Conservation (phyloP, 768 basidiomycete species). For the Cystofilobasidium capitatum region DNA sequence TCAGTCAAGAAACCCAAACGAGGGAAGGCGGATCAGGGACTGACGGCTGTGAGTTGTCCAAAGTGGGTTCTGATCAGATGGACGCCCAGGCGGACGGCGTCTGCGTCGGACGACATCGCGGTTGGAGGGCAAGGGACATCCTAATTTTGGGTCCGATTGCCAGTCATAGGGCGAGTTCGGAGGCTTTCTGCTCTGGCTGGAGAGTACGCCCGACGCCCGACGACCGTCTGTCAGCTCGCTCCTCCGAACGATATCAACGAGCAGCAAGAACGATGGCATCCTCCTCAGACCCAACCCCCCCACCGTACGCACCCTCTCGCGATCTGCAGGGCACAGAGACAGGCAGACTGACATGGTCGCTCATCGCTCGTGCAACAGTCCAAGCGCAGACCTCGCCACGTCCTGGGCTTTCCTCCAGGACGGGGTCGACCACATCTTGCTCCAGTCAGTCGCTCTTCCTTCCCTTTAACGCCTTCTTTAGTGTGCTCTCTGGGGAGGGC, state of each 20-base stretch:
- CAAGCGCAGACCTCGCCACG: slow-evolving; percentile 29
- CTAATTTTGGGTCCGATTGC: too few species aligned
- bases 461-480: slow-evolving; percentile 27
- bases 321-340: too few species aligned
- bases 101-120: slow-evolving; percentile 21
- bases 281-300: slow-evolving; percentile 13
- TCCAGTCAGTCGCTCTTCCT: slow-evolving; percentile 35
- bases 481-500: too few species aligned
- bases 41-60: slow-evolving; percentile 24
- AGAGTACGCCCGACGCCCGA: too few species aligned
- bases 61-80: slow-evolving; percentile 22
- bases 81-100: slow-evolving; percentile 25
- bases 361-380: background rate
- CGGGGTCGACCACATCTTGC: slow-evolving; percentile 47
- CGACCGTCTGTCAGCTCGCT: too few species aligned
- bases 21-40: background rate
- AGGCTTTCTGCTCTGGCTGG: too few species aligned
- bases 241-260: background rate
- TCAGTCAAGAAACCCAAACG: background rate
- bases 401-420: slow-evolving; percentile 39
- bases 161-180: too few species aligned
- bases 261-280: background rate
- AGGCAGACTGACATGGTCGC: background rate
- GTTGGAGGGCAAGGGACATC: too few species aligned
- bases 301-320: slow-evolving; percentile 8